Evolutionary conservation across 1,284 basidiomycete species (phyloP).

Genomic region (Bothia castanella): DNA sequence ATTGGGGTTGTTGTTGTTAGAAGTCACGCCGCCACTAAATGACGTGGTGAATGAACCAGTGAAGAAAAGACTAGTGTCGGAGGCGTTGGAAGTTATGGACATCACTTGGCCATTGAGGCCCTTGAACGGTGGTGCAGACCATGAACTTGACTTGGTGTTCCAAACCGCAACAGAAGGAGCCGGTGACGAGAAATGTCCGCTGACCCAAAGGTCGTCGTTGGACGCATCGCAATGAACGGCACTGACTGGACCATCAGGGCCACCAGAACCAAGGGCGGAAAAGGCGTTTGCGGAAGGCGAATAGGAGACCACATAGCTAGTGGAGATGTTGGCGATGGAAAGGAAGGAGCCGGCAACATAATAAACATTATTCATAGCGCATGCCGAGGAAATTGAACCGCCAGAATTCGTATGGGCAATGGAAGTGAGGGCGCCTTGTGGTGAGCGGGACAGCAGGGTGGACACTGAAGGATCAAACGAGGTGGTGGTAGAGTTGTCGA

Average conservation of each 20-base stretch:
- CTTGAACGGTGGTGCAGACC: constrained; percentile 77
- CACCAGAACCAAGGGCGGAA: constrained; percentile 53
- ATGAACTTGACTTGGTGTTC: constrained; percentile 61
- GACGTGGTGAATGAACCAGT: constrained; percentile 81
- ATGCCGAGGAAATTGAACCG: constrained; percentile 64
- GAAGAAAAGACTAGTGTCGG: constrained; percentile 77
- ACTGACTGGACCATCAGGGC: constrained; percentile 69
- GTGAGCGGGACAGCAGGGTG: constrained; percentile 64
- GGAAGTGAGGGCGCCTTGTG: constrained; percentile 58
- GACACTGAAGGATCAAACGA: constrained; percentile 66
- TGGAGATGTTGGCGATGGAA: constrained; percentile 54
- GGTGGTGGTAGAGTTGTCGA: constrained; percentile 52
- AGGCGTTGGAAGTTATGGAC: constrained; percentile 73
- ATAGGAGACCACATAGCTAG: constrained; percentile 73
- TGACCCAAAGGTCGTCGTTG: constrained; percentile 76
- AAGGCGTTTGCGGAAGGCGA: constrained; percentile 56
- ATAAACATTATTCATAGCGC: constrained; percentile 56
- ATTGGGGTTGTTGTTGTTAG: constrained; percentile 70
- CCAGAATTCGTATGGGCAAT: constrained; percentile 69
- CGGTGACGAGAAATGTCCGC: constrained; percentile 76
- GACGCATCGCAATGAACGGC: constrained; percentile 80
- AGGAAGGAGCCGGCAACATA: constrained; percentile 79
- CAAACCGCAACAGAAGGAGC: constrained; percentile 77
- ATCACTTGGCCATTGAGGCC: constrained; percentile 73
- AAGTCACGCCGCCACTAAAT: constrained; percentile 56